Conservation (phyloP, 164 flowering plant genomes). For the Warburgia ugandensis region DNA sequence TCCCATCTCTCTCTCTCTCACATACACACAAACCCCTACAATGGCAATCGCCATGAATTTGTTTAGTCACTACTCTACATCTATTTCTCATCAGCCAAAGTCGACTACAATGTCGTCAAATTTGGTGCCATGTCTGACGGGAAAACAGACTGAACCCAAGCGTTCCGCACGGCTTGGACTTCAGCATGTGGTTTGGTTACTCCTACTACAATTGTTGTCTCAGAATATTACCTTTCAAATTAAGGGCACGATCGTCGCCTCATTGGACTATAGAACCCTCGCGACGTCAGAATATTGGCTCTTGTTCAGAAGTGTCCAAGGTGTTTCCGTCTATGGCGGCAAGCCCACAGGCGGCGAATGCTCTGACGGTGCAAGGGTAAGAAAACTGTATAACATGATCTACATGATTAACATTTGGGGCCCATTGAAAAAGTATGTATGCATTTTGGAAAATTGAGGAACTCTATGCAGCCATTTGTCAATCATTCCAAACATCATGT, state of each 20-base stretch:
- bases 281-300: constrained; percentile 12
- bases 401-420: no score
- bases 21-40: background rate
- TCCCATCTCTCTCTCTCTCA: background rate
- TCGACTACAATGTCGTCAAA: constrained; percentile 12
- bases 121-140: constrained; percentile 22
- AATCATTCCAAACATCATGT: no score
- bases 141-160: constrained; percentile 9
- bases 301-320: constrained; percentile 11
- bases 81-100: constrained; percentile 5
- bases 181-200: constrained; percentile 18
- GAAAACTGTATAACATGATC: no score
- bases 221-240: constrained; percentile 8
- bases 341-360: constrained; percentile 6
- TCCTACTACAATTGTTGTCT: constrained; percentile 14
- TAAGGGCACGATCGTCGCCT: constrained; percentile 21
- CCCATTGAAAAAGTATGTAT: no score
- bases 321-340: constrained; percentile 18
- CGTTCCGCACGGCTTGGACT: constrained; percentile 22
- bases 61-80: constrained; percentile 7
- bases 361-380: constrained; percentile 21
- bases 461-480: no score
- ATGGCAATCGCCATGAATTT: no score
- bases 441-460: no score
- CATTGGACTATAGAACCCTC: constrained; percentile 10